phyloP scores from a whole-genome alignment of 768 basidiomycete genomes.

The Russula olivacea region DNA sequence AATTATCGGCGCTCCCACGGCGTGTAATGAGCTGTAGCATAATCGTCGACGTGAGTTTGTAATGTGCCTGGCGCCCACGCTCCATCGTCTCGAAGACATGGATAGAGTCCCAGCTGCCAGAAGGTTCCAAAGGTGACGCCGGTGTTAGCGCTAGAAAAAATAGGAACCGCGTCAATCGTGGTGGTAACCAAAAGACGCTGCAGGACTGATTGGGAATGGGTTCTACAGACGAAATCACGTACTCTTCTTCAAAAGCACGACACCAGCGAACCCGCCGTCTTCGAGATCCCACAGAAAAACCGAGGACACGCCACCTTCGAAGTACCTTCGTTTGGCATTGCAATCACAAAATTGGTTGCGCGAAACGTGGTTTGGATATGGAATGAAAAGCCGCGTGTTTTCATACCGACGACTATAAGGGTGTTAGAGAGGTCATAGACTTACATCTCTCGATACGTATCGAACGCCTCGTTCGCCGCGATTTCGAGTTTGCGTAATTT shows the following conservation, averaged over 20 bases:
- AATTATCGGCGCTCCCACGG: slow-evolving; percentile 26
- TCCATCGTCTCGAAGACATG: slow-evolving; percentile 97
- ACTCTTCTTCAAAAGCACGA: slow-evolving; percentile 95
- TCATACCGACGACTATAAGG: neutral
- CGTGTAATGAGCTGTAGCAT: slow-evolving; percentile 85
- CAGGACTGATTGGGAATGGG: no score
- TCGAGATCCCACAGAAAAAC: slow-evolving; percentile 99
- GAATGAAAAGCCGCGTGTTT: neutral
- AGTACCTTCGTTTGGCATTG: slow-evolving; percentile 58
- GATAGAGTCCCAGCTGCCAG: slow-evolving; percentile 96
- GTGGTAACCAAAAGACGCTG: neutral
- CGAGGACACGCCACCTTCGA: slow-evolving; percentile 94
- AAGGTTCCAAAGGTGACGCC: slow-evolving; percentile 50
- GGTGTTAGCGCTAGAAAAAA: slow-evolving; percentile 52
- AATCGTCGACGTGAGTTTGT: slow-evolving; percentile 94
- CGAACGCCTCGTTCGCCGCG: slow-evolving; percentile 92
- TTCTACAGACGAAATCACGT: slow-evolving; percentile 24
- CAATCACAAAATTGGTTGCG: no score
- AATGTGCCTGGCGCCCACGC: slow-evolving; percentile 86
- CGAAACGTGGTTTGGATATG: neutral
- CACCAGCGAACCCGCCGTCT: slow-evolving; percentile 94
- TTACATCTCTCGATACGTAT: slow-evolving; percentile 93
- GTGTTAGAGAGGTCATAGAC: slow-evolving; percentile 26
- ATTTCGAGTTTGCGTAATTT: slow-evolving; percentile 89
- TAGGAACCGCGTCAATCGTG: neutral